phyloP scores from a whole-genome alignment of 768 basidiomycete species.

The Polyporus arcularius region DNA sequence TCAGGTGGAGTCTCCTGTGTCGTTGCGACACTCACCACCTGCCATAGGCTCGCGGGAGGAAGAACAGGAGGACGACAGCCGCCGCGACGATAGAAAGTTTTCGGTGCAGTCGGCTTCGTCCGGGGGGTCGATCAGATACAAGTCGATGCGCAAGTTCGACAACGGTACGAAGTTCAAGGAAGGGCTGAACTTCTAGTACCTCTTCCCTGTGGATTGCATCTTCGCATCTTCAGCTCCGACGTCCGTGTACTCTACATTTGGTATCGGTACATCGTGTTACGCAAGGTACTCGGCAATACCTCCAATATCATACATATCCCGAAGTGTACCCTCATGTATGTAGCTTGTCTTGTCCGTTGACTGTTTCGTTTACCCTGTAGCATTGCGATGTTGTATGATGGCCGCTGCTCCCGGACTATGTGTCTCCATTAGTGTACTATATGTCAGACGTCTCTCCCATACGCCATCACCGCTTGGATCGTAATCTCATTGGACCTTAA shows the following conservation, averaged over 20 bases:
- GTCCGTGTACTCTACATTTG: background rate
- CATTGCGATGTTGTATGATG: too few relatives aligned
- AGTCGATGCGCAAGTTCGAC: constrained; percentile 30
- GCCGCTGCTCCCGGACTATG: too few relatives aligned
- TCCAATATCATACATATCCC: too few relatives aligned
- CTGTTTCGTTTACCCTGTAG: too few relatives aligned
- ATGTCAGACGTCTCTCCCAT: background rate
- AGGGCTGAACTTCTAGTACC: constrained; percentile 9
- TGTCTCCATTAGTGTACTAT: background rate
- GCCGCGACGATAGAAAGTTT: constrained; percentile 17
- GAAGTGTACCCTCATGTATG: too few relatives aligned
- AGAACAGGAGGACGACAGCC: background rate
- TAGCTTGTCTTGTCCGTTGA: too few relatives aligned
- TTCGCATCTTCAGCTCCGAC: background rate
- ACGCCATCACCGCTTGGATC: background rate
- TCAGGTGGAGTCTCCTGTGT: constrained; percentile 3
- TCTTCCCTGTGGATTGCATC: background rate
- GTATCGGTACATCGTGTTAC: background rate
- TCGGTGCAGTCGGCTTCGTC: constrained; percentile 18
- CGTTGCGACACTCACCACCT: constrained; percentile 18
- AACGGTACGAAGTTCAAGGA: constrained; percentile 34
- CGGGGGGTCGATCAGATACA: constrained; percentile 2
- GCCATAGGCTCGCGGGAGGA: background rate
- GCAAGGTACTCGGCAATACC: too few relatives aligned
- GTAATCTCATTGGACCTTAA: background rate